Evolutionary conservation across 164 flowering plant species (phyloP).

Genomic region (Protea cynaroides): DNA sequence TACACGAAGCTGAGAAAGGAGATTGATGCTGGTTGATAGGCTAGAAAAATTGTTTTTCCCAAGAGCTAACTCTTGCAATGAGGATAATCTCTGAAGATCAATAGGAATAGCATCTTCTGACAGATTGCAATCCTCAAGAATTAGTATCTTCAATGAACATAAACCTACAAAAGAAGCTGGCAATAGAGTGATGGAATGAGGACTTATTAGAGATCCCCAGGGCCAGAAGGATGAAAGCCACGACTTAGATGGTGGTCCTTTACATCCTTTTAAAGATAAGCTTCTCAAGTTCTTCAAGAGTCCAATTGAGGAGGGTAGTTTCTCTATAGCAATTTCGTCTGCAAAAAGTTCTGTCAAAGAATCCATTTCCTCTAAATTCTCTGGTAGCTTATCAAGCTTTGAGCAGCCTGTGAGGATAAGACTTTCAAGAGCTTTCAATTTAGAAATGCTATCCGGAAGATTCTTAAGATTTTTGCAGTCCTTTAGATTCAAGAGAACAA

Average conservation of each 20-base stretch:
- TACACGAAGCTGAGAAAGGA: not conserved
- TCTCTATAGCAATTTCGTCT: not conserved
- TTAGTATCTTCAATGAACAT: not conserved
- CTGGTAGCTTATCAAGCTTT: not conserved
- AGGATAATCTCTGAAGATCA: not conserved
- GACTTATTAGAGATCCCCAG: not conserved
- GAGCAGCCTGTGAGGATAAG: constrained; percentile 3
- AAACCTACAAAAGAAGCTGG: not conserved
- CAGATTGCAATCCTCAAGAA: not conserved
- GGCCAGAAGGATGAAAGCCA: not conserved
- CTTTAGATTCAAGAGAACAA: constrained; percentile 2
- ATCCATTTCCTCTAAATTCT: not conserved
- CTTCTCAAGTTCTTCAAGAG: constrained; percentile 1
- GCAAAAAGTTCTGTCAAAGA: not conserved
- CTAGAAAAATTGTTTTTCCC: not conserved
- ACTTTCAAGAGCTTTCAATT: not conserved
- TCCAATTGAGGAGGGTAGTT: not conserved
- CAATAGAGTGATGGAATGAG: not conserved
- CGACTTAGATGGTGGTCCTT: not conserved
- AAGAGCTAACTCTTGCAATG: not conserved
- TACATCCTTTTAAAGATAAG: not conserved
- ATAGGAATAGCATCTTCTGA: not conserved
- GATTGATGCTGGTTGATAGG: not conserved
- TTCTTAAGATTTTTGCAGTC: constrained; percentile 2
- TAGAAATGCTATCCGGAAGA: constrained; percentile 4